These are phyloP conservation scores for Sutorius eximius DNA, from an alignment of 1,284 basidiomycete species.

Conservation along the genomic window DNA sequence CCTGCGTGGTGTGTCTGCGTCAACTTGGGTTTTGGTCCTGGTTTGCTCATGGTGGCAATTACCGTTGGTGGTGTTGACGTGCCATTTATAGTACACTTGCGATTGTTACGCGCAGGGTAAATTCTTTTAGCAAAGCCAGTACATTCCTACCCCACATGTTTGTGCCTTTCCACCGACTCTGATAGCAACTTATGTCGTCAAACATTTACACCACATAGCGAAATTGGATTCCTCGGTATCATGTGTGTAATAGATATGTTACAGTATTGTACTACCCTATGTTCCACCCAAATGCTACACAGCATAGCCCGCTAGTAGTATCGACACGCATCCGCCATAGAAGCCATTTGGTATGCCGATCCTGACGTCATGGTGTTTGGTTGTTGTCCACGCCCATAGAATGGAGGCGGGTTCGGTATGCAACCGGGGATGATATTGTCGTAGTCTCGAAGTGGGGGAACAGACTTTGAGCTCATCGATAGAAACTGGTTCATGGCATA, in stretches of 20 bases:
- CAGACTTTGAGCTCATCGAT: background rate
- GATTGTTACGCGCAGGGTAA: background rate
- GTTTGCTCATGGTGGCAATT: slow-evolving; percentile 46
- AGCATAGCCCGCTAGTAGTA: slow-evolving; percentile 3
- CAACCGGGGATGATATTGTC: slow-evolving; percentile 5
- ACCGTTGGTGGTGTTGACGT: background rate
- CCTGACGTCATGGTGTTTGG: slow-evolving; percentile 6
- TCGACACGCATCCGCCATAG: background rate
- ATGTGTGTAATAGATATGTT: background rate
- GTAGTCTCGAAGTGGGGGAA: slow-evolving; percentile 6
- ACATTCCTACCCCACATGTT: too few relatives aligned
- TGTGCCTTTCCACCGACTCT: too few relatives aligned
- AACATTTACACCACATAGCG: background rate
- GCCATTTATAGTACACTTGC: background rate
- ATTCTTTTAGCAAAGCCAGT: background rate
- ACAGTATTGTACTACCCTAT: background rate
- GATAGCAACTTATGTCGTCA: background rate
- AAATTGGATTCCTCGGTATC: background rate
- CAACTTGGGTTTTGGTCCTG: slow-evolving; percentile 42
- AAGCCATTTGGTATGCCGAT: background rate
- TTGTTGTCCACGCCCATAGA: slow-evolving; percentile 1
- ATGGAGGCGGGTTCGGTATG: slow-evolving; percentile 3
- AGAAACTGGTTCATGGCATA: slow-evolving; percentile 5
- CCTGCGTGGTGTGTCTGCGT: slow-evolving; percentile 52
- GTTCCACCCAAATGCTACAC: background rate